These are phyloP conservation scores for Cercospora berteroae DNA, from an alignment of 2,329 filamentous ascomycete genomes.

Conservation along the genomic window DNA sequence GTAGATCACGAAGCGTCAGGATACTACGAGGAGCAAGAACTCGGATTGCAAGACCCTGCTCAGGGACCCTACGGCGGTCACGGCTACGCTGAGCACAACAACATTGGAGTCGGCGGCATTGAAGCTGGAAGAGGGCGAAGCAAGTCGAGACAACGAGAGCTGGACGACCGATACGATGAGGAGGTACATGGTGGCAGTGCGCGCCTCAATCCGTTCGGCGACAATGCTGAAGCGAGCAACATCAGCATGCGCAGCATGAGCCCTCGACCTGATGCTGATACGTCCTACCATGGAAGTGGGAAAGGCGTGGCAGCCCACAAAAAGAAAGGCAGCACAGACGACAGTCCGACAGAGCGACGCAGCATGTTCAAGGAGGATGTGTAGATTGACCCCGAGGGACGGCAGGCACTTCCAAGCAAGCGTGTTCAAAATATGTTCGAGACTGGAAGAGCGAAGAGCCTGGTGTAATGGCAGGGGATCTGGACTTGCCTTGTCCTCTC, in stretches of 20 bases:
- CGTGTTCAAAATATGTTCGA: neutral
- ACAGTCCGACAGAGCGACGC: conserved; percentile 65
- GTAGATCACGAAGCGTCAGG: conserved; percentile 69
- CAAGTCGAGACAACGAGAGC: conserved; percentile 49
- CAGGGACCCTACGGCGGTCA: conserved; percentile 43
- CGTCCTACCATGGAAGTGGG: conserved; percentile 43
- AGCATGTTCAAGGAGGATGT: conserved; percentile 71
- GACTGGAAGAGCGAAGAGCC: neutral
- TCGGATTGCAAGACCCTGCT: conserved; percentile 54
- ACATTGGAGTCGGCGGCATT: conserved; percentile 34
- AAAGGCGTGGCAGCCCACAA: conserved; percentile 40
- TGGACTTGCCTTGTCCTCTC: neutral
- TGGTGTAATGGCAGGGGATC: neutral
- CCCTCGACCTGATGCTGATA: conserved; percentile 63
- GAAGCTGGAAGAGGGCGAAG: conserved; percentile 47
- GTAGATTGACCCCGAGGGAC: conserved; percentile 34
- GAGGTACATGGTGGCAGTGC: conserved; percentile 40
- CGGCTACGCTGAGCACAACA: conserved; percentile 36
- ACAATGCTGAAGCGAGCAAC: conserved; percentile 62
- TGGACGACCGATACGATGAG: conserved; percentile 48
- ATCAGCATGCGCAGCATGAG: conserved; percentile 68
- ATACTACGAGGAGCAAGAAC: conserved; percentile 76
- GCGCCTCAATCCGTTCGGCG: conserved; percentile 66
- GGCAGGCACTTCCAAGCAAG: neutral
- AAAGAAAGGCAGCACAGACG: conserved; percentile 40